These are phyloP conservation scores for Russula emetica DNA, from an alignment of 768 basidiomycete species.

Conservation along the genomic window DNA sequence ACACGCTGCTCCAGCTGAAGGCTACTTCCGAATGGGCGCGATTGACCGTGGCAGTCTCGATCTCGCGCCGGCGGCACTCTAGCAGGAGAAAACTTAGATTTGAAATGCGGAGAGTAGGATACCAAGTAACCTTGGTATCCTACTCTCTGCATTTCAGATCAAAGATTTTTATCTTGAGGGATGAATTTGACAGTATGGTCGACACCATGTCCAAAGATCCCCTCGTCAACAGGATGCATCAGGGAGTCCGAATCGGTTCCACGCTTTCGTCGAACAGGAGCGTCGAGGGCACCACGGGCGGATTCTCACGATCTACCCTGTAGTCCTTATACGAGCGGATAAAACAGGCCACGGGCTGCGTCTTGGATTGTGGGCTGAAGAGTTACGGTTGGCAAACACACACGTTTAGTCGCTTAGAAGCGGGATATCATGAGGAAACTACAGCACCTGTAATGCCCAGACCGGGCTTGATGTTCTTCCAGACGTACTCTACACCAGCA, in stretches of 20 bases:
- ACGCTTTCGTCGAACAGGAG: constrained; percentile 23
- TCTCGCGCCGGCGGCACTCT: constrained; percentile 27
- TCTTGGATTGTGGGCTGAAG: constrained; percentile 22
- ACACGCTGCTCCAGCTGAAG: background rate
- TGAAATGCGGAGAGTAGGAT: too few relatives aligned
- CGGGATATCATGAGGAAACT: background rate
- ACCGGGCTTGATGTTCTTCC: constrained; percentile 25
- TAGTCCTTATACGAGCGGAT: constrained; percentile 20
- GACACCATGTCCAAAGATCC: too few relatives aligned
- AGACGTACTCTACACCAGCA: constrained; percentile 16
- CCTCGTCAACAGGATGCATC: too few relatives aligned
- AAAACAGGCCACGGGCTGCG: constrained; percentile 26
- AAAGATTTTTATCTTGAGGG: too few relatives aligned
- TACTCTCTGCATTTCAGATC: too few relatives aligned
- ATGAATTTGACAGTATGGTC: too few relatives aligned
- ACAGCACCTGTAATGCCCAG: constrained; percentile 17
- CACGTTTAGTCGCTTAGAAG: background rate
- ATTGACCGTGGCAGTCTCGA: constrained; percentile 13
- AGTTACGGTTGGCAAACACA: constrained; percentile 1
- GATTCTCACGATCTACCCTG: constrained; percentile 14
- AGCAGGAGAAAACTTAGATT: too few relatives aligned
- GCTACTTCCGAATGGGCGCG: background rate
- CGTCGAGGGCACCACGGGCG: constrained; percentile 20
- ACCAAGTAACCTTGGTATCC: too few relatives aligned
- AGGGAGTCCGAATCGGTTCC: constrained; percentile 24